Base-by-base conservation (phyloP, 257 asterid species). In the Cynanchum wilfordii region DNA sequence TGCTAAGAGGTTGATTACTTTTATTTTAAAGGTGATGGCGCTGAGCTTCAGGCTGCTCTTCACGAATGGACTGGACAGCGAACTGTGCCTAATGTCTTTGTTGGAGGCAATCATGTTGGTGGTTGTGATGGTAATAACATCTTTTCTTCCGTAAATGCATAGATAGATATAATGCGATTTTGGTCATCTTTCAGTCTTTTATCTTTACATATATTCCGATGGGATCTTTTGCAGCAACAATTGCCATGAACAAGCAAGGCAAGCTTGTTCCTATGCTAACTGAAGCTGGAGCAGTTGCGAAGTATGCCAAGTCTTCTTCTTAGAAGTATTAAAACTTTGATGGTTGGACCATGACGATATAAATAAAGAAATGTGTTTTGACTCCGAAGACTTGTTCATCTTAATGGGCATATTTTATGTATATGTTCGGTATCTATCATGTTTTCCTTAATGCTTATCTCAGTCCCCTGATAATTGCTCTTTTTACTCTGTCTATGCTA, bases 81-180 rank as follows among this genome's bases (percentile, higher is more conserved):
- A 72, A 88, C 96, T 13, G 96, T 91, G 82, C 97, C 98, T 0
- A 91, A 86, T 40, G 97, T 94, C 75, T 94, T 94, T 73, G 86
- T 93, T 4, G 89, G 90, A 38, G 97, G 96, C 68, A 87, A 87
- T 78, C 98, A 88, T 83, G 88, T 94, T 69, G 98, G 98, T 73
- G 97, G 98, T 36, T 94, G 97, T 66, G 97, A 94, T 73, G 84
- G 95, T 91, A 80, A 33, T 52, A 1, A 49, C 29, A 8, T 44
- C 4, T 56, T 56, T 15, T 47, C 2, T 4, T 65, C 71, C 25
- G 12, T 2, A 47, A 57, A 7, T 44, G 24, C 69, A 45, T 2
- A 36, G 62, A 45, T 2, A 36, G 62, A 16, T 44, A 40, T 67
- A 45, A 27, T 29, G 1, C 8, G 10, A 54, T 13, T 54, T 45